phyloP scores from a whole-genome alignment of 176 grass and related monocot species.

The Bonia amplexicaulis region DNA sequence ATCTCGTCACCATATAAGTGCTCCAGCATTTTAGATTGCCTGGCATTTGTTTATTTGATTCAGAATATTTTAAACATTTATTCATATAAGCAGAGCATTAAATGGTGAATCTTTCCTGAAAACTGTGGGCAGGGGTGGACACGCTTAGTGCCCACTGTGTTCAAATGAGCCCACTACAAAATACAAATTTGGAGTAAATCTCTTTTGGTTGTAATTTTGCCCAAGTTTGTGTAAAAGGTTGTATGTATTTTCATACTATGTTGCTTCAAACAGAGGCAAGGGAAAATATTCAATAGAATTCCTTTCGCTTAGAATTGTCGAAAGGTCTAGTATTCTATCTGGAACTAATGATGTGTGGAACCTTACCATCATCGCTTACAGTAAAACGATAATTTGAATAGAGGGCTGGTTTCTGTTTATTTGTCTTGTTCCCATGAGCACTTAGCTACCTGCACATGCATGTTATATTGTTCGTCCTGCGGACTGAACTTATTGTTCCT shows the following conservation, averaged over 20 bases:
- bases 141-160: background rate
- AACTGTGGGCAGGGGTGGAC: background rate
- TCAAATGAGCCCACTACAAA: background rate
- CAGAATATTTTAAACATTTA: background rate
- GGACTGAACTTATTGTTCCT: conserved; percentile 7
- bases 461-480: background rate
- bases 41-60: background rate
- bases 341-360: background rate
- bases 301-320: background rate
- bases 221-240: background rate
- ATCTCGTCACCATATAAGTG: background rate
- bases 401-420: background rate
- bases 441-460: background rate
- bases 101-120: background rate
- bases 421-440: background rate
- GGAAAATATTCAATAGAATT: background rate
- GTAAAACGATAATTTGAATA: background rate
- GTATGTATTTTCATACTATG: background rate
- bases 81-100: background rate
- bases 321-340: background rate
- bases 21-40: background rate
- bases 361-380: background rate
- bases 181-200: background rate
- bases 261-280: background rate
- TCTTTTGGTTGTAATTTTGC: background rate